Evolutionary conservation across 257 asterid species (phyloP), one percentile per base, ranked within the genome.

Genomic region (Oldenlandia corymbosa): DNA sequence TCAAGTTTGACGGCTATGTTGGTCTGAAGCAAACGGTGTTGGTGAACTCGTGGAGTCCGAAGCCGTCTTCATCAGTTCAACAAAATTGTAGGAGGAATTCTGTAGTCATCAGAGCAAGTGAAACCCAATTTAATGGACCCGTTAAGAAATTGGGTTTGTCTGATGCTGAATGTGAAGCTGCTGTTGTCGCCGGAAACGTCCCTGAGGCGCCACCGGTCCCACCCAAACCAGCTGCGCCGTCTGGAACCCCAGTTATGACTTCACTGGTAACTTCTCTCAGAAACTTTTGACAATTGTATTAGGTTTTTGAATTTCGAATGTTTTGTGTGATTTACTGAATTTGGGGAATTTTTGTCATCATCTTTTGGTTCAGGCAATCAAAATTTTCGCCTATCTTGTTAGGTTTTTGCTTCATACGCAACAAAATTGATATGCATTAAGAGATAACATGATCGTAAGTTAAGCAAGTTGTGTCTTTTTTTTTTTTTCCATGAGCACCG

Each of bases 191-290:
- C 1, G 97, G 99, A 62, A 82, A 78, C 69, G 68, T 79, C 7
- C 99, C 96, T 7, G 96, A 87, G 57, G 94, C 99, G 7, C 99
- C 99, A 6, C 97, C 90, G 0, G 89, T 73, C 31, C 95, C 90
- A 31, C 80, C 84, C 5, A 85, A 69, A 56, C 90, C 93, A 1
- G 85, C 78, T 54, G 84, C 95, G 7, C 99, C 99, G 21, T 73
- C 75, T 31, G 96, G 95, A 58, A 89, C 99, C 21, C 97, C 97
- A 4, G 51, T 58, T 1, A 82, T 76, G 34, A 41, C 82, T 14
- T 63, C 91, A 24, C 95, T 87, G 50, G 99, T 93, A 62, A 79
- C 90, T 75, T 58, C 18, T 32, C 10, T 34, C n/a, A n/a, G n/a
- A 34, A 48, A 26, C 32, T n/a, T 55, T 52, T 14, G 37, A 31